These are phyloP conservation scores for Rauvolfia tetraphylla DNA, from an alignment of 257 asterid genomes.

Conservation along the genomic window DNA sequence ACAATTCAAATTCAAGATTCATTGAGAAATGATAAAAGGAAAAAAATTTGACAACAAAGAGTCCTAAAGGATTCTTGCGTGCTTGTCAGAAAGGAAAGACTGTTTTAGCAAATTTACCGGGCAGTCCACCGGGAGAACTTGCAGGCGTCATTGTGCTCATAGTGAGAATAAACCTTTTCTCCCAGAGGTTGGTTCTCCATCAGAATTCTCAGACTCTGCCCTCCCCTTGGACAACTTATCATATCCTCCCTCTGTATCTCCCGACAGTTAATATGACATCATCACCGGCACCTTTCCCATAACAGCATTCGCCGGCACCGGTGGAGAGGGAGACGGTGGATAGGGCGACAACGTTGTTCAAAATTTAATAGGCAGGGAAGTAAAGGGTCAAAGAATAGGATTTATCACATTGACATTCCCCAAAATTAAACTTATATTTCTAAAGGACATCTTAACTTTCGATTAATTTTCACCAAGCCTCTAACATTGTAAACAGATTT, in stretches of 20 bases:
- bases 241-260: constrained; percentile 1
- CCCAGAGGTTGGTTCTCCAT: constrained; percentile 41
- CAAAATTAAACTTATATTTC: background rate
- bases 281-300: background rate
- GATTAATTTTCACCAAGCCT: background rate
- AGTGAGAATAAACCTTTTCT: constrained; percentile 45
- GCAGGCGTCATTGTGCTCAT: constrained; percentile 65
- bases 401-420: no score
- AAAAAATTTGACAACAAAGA: background rate
- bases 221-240: constrained; percentile 26
- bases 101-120: constrained; percentile 30
- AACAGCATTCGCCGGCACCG: background rate
- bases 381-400: no score
- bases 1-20: background rate
- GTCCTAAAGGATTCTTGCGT: background rate
- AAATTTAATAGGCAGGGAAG: no score
- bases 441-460: background rate
- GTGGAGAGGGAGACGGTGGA: background rate
- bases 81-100: background rate
- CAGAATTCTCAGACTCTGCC: constrained; percentile 34
- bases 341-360: background rate
- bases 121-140: constrained; percentile 65
- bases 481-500: no score
- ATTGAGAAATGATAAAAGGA: background rate
- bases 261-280: background rate